Percentiles rank a stretch among this genome's conserved stretches.
phyloP scores from a whole-genome alignment of 768 basidiomycete genomes.

The Pisolithus orientalis region DNA sequence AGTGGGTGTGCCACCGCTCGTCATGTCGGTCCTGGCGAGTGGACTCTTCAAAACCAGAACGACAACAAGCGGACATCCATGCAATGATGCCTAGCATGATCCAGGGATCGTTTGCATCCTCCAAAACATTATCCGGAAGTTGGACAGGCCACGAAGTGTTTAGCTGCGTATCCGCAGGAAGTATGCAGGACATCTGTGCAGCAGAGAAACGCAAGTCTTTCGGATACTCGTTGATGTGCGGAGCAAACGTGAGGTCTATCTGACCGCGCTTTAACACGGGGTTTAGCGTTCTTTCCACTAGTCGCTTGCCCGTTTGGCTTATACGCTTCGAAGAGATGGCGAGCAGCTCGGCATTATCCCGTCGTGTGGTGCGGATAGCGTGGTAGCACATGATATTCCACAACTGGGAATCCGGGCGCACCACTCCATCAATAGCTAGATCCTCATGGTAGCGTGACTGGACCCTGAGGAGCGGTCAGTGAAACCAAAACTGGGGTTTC shows the following conservation, averaged over 20 bases:
- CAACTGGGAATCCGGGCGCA: not conserved
- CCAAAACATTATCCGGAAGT: not conserved
- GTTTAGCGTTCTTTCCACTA: not conserved
- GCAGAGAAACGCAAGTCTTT: not conserved
- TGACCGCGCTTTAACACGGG: not conserved
- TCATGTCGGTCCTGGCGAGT: not conserved
- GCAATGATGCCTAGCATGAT: not conserved
- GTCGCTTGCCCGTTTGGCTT: not conserved
- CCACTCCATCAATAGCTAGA: not conserved
- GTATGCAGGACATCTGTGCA: not conserved
- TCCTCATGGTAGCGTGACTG: not conserved
- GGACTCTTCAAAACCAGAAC: not conserved
- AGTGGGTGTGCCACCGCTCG: not conserved
- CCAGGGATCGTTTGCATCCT: not conserved
- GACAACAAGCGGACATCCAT: not conserved
- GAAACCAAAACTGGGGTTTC: not conserved
- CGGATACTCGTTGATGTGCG: not conserved
- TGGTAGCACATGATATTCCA: not conserved
- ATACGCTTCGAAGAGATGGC: not conserved
- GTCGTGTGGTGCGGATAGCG: not conserved
- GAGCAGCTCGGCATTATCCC: not conserved
- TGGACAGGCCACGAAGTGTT: not conserved
- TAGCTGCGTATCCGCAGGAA: not conserved
- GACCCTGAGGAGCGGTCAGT: not conserved
- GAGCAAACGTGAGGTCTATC: not conserved